Base-by-base conservation (phyloP, 345 rosid genomes). In the Brassica carinata region DNA sequence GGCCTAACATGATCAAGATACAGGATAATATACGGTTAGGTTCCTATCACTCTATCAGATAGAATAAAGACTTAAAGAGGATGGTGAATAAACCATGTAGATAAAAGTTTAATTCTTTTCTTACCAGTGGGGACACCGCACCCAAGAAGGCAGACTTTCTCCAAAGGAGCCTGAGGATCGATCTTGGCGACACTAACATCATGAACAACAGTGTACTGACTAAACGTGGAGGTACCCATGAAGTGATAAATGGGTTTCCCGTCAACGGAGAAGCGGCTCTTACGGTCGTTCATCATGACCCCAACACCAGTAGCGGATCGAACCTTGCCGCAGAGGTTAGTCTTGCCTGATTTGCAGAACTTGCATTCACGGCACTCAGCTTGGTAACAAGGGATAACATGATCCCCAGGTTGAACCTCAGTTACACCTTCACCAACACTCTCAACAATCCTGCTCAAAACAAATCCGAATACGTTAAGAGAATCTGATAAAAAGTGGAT, bases 41-140 rank as follows among this genome's bases (percentile, higher is more conserved):
- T 31, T 31, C 34, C 34, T 31, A 31, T 31, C 34, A 4, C 6
- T 31, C 5, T 31, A 31, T 31, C 34, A 31, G 5, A 31, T 31
- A 31, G 34, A 31, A 31, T 31, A 23, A 23, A 23, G 26, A 23
- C 26, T 23, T 23, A 23, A 23, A 23, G 26, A 23, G 26, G 26
- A 23, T 23, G 26, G 26, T 23, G 26, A 23, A 23, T 23, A 23
- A 23, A 23, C 26, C 26, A 23, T 23, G 26, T 23, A 23, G 26
- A 23, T 23, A 23, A 23, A 23, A 23, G 26, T 23, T 23, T 23
- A 23, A 33, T 29, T 53, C 6, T 5, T 53, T 53, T 9, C 85
- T 79, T 85, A 90, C 99, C 99, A 69, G 99, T 96, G 51, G 99
- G 89, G 87, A 96, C 96, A 87, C 99, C 99, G 87, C 99, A 94